phyloP scores from a whole-genome alignment of 1,139 yeast genomes.

The Hyphopichia buzzinii region DNA sequence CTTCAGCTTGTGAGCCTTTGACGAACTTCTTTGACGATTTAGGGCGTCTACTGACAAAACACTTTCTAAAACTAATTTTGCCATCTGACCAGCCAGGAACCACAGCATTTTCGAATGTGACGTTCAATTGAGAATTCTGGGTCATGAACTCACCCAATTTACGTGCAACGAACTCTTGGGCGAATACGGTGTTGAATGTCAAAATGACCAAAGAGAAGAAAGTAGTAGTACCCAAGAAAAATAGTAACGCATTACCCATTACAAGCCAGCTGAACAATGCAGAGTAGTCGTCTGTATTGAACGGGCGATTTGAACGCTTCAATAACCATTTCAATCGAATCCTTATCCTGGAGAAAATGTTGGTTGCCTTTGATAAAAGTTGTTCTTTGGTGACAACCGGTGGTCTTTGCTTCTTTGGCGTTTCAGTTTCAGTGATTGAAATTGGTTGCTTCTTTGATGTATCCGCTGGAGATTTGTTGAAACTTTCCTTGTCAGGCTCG shows the following conservation, averaged over 20 bases:
- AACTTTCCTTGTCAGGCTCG: too few relatives aligned
- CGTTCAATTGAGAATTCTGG: slow-evolving; percentile 79
- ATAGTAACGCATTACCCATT: slow-evolving; percentile 77
- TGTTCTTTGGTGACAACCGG: slow-evolving; percentile 41
- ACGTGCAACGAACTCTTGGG: slow-evolving; percentile 85
- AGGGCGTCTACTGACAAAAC: slow-evolving; percentile 85
- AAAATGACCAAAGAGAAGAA: slow-evolving; percentile 77
- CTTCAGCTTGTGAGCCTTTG: slow-evolving; percentile 75
- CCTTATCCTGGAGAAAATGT: slow-evolving; percentile 47
- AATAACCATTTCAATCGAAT: slow-evolving; percentile 71
- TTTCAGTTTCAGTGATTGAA: too few relatives aligned
- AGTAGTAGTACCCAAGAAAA: slow-evolving; percentile 85
- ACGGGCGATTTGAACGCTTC: slow-evolving; percentile 56
- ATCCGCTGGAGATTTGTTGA: too few relatives aligned
- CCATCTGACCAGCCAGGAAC: slow-evolving; percentile 96
- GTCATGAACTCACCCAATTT: slow-evolving; percentile 81
- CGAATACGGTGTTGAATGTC: slow-evolving; percentile 80
- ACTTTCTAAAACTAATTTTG: slow-evolving; percentile 76
- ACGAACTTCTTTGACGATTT: slow-evolving; percentile 47
- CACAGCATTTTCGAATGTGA: slow-evolving; percentile 89
- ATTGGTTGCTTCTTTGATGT: too few relatives aligned
- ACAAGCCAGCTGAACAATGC: slow-evolving; percentile 91
- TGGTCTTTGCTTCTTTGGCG: background rate
- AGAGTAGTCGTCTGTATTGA: slow-evolving; percentile 82
- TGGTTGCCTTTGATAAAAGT: slow-evolving; percentile 51